Evolutionary conservation across 2,329 filamentous ascomycete genomes (phyloP).

Genomic region (Fusarium acutatum): DNA sequence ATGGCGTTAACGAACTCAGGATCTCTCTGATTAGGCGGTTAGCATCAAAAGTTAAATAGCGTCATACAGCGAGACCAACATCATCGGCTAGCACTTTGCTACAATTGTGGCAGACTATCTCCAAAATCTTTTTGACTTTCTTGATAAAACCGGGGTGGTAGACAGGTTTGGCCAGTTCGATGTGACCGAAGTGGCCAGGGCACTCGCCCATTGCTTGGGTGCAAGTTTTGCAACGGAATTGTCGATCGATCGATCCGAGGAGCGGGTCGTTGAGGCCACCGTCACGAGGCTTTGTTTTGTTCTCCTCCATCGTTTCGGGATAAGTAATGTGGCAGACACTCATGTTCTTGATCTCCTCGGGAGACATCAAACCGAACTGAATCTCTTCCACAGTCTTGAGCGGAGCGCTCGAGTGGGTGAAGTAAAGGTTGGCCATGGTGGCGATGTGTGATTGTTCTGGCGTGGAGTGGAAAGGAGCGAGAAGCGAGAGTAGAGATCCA

Average conservation of each 20-base stretch:
- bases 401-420: slow-evolving; percentile 91
- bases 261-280: slow-evolving; percentile 95
- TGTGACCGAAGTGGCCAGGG: slow-evolving; percentile 98
- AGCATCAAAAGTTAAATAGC: slow-evolving; percentile 66
- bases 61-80: slow-evolving; percentile 79
- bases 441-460: slow-evolving; percentile 47
- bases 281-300: slow-evolving; percentile 87
- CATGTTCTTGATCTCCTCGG: slow-evolving; percentile 99
- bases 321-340: slow-evolving; percentile 96
- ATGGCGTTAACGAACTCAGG: slow-evolving; percentile 84
- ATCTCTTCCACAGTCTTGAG: slow-evolving; percentile 99
- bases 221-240: slow-evolving; percentile 96
- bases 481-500: slow-evolving; percentile 35
- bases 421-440: slow-evolving; percentile 91
- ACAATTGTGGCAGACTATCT: slow-evolving; percentile 99
- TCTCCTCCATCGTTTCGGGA: slow-evolving; percentile 99
- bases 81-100: slow-evolving; percentile 97
- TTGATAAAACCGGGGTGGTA: slow-evolving; percentile 96
- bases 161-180: slow-evolving; percentile 95
- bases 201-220: slow-evolving; percentile 95
- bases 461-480: slow-evolving; percentile 40
- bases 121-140: slow-evolving; percentile 99
- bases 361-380: slow-evolving; percentile 96
- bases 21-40: slow-evolving; percentile 75
- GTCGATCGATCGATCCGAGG: slow-evolving; percentile 94